Evolutionary conservation across 306 rosid genomes (phyloP).

Genomic region (Cucurbita moschata): DNA sequence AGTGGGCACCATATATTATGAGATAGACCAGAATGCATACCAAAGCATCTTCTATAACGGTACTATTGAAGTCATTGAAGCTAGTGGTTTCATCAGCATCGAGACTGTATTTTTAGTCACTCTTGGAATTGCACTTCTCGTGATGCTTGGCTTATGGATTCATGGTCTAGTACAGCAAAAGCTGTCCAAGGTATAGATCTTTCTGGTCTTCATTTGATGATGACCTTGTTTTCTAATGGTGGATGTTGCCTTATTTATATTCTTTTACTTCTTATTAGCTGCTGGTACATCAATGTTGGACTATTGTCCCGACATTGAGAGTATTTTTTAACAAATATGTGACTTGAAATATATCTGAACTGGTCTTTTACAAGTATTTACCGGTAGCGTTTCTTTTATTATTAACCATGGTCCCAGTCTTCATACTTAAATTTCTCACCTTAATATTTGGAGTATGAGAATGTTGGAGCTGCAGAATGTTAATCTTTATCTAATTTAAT

Average conservation of each 20-base stretch:
- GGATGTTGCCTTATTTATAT: not conserved
- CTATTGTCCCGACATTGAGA: too few species aligned
- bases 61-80: constrained; percentile 71
- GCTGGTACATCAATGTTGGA: too few species aligned
- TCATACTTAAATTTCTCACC: not conserved
- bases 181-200: constrained; percentile 57
- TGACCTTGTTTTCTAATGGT: not conserved
- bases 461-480: not conserved
- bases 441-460: not conserved
- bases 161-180: constrained; percentile 61
- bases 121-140: constrained; percentile 65
- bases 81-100: constrained; percentile 52
- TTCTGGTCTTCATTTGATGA: not conserved
- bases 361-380: not conserved
- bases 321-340: not conserved
- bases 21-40: constrained; percentile 63
- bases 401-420: not conserved
- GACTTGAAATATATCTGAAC: not conserved
- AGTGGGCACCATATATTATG: constrained; percentile 63
- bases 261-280: not conserved
- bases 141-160: constrained; percentile 58
- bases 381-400: not conserved
- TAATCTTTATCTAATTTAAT: not conserved
- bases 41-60: constrained; percentile 77
- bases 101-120: constrained; percentile 78